Conservation (phyloP, 257 asterid genomes). For the Fraxinus cuspidata region DNA sequence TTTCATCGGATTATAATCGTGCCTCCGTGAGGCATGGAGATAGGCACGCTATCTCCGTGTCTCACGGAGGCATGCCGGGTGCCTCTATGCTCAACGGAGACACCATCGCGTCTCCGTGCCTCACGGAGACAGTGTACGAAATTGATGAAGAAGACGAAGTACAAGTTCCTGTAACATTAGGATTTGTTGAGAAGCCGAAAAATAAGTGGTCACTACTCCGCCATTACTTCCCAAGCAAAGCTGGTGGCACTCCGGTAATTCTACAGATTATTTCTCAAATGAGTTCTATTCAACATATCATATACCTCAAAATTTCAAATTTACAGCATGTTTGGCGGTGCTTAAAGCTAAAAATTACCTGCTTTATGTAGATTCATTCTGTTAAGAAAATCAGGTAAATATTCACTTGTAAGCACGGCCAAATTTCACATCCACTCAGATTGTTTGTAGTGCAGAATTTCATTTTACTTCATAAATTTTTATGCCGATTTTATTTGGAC, state of each 20-base stretch:
- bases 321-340: not conserved
- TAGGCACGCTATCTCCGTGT: too few relatives aligned
- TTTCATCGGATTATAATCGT: too few relatives aligned
- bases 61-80: too few relatives aligned
- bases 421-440: not conserved
- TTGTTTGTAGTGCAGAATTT: not conserved
- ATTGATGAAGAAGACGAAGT: constrained; percentile 57
- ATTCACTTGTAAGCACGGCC: not conserved
- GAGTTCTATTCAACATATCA: not conserved
- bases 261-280: not conserved
- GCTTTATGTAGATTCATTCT: not conserved
- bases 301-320: not conserved
- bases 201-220: constrained; percentile 62
- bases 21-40: too few relatives aligned
- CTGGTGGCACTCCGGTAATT: constrained; percentile 93
- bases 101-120: too few relatives aligned
- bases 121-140: constrained; percentile 41
- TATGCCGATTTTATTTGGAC: not conserved
- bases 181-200: constrained; percentile 71
- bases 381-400: not conserved
- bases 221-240: constrained; percentile 90
- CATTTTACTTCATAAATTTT: too few relatives aligned
- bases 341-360: not conserved
- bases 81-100: too few relatives aligned
- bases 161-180: constrained; percentile 56